Base-by-base conservation (phyloP, 2,329 filamentous ascomycete genomes). In the Xylariomycetidae sp. region DNA sequence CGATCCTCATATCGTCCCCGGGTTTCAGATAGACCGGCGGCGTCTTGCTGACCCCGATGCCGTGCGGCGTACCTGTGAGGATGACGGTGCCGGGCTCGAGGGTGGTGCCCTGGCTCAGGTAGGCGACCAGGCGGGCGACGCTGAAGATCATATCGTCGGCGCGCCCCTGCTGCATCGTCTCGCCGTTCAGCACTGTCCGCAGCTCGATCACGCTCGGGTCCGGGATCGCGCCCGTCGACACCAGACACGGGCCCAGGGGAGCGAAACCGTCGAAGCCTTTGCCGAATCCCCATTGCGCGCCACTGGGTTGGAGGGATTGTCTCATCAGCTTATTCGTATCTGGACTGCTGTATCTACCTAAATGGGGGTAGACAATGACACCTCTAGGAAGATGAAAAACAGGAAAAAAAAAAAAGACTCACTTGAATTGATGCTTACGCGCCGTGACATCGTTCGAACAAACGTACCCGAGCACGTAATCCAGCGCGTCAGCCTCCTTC, bases 261-360 rank as follows among this genome's bases (percentile, higher is more conserved):
- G 63, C 62, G 38, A 59, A 71, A 2, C 58, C 65, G 40, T 73
- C 67, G 41, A 72, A 72, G 0, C 64, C 61, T 42, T 72, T 72
- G 17, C 54, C 58, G 43, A 69, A 72, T 6, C 62, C 60, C 62
- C 64, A 72, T 42, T 72, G 69, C 1, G 66, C 58, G 1, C 66
- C 66, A 0, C 66, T 65, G 14, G 59, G 51, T 2, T 73, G 69
- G 13, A 63, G 54, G 29, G n/a, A n/a, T n/a, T n/a, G n/a, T n/a
- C n/a, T n/a, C n/a, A n/a, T n/a, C n/a, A n/a, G n/a, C n/a, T n/a
- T n/a, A n/a, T n/a, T n/a, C n/a, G n/a, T n/a, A n/a, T n/a, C n/a
- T n/a, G n/a, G n/a, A n/a, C n/a, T n/a, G n/a, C n/a, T n/a, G n/a
- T n/a, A n/a, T n/a, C n/a, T n/a, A n/a, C n/a, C n/a, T n/a, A n/a